Conservation (phyloP, 2,329 filamentous ascomycete species). For the Falciphora oryzae region DNA sequence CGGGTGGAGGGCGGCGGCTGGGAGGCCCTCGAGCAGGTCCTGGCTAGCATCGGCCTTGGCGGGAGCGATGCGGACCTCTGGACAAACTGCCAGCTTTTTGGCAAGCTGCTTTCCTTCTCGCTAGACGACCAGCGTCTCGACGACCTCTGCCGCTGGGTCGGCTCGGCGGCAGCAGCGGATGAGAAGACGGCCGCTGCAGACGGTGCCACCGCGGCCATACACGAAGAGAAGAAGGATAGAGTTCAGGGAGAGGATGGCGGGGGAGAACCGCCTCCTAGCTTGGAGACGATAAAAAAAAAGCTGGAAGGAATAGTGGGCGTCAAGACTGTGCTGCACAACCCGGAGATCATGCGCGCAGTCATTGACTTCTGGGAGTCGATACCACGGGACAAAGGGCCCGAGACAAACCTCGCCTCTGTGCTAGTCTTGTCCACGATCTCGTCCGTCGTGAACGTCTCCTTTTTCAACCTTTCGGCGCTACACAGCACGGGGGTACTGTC, state of each 20-base stretch:
- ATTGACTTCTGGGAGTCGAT: slow-evolving; percentile 60
- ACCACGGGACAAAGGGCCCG: slow-evolving; percentile 34
- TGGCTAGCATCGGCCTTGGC: slow-evolving; percentile 61
- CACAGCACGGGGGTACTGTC: slow-evolving; percentile 67
- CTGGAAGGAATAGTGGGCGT: slow-evolving; percentile 45
- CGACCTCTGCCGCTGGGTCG: slow-evolving; percentile 55
- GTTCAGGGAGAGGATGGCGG: background rate
- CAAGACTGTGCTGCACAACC: slow-evolving; percentile 49
- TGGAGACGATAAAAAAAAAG: slow-evolving; percentile 23
- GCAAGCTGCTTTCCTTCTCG: slow-evolving; percentile 73
- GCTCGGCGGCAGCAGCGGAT: slow-evolving; percentile 13
- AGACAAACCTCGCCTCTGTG: slow-evolving; percentile 47
- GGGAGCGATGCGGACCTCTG: slow-evolving; percentile 62
- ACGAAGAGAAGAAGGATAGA: background rate
- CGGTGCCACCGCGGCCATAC: background rate
- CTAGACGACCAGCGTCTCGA: slow-evolving; percentile 72
- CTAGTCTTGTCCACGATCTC: slow-evolving; percentile 60
- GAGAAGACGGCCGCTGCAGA: background rate
- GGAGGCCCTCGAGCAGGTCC: slow-evolving; percentile 66
- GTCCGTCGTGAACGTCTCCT: slow-evolving; percentile 53
- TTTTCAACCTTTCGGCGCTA: slow-evolving; percentile 64
- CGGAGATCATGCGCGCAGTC: slow-evolving; percentile 57
- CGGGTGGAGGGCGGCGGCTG: slow-evolving; percentile 73
- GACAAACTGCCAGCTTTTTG: slow-evolving; percentile 70
- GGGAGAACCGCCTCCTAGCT: slow-evolving; percentile 4